phyloP scores from a whole-genome alignment of 768 basidiomycete genomes.

The Mycena latifolia region DNA sequence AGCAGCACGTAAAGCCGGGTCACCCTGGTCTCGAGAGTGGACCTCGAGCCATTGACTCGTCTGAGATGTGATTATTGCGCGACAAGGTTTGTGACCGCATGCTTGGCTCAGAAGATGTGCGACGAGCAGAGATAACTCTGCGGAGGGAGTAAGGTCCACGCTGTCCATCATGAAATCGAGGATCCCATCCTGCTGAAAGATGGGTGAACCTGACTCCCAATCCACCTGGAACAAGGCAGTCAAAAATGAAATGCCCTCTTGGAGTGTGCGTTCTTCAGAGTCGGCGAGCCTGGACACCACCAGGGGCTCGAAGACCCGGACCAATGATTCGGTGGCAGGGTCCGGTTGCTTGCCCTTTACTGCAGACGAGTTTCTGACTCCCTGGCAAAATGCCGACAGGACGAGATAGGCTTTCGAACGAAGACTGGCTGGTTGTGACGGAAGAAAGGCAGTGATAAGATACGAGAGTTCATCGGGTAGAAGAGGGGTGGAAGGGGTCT shows the following conservation, averaged over 20 bases:
- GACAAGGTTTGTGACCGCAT: slow-evolving; percentile 78
- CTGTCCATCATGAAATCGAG: slow-evolving; percentile 76
- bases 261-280: slow-evolving; percentile 63
- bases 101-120: slow-evolving; percentile 85
- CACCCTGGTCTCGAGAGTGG: slow-evolving; percentile 61
- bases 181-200: slow-evolving; percentile 75
- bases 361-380: slow-evolving; percentile 55
- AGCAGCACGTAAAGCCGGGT: slow-evolving; percentile 65
- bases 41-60: slow-evolving; percentile 76
- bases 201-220: slow-evolving; percentile 69
- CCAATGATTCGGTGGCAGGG: slow-evolving; percentile 62
- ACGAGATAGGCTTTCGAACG: slow-evolving; percentile 80
- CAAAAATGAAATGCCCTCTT: slow-evolving; percentile 74
- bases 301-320: slow-evolving; percentile 61
- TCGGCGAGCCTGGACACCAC: slow-evolving; percentile 66
- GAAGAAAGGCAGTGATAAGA: slow-evolving; percentile 65
- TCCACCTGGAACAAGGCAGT: slow-evolving; percentile 91
- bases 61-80: slow-evolving; percentile 69
- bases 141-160: slow-evolving; percentile 71
- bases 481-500: slow-evolving; percentile 47
- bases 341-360: slow-evolving; percentile 55
- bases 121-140: slow-evolving; percentile 66
- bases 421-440: slow-evolving; percentile 54
- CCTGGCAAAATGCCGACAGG: slow-evolving; percentile 77
- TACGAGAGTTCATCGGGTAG: slow-evolving; percentile 68